phyloP scores from a whole-genome alignment of 108 stramenopile species.

The Aurantiochytrium sp. region DNA sequence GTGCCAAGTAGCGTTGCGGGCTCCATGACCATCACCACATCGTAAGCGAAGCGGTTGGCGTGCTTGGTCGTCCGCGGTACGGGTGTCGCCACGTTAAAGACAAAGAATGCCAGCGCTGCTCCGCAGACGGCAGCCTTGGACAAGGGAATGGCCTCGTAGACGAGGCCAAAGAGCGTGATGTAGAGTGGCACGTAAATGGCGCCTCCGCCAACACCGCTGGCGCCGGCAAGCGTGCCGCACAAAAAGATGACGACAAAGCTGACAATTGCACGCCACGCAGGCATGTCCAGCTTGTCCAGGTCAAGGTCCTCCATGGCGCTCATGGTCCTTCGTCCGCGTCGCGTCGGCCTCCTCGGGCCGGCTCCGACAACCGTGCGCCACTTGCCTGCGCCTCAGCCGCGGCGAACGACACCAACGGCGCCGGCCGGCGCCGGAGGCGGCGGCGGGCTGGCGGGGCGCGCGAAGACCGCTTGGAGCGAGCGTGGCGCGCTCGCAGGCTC shows the following conservation, averaged over 20 bases:
- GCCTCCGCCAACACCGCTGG: not conserved
- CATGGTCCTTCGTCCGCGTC: too few species aligned
- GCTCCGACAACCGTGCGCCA: too few species aligned
- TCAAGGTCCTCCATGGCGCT: not conserved
- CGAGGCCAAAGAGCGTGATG: not conserved
- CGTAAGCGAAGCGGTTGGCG: slow-evolving; percentile 5
- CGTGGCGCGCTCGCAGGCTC: too few species aligned
- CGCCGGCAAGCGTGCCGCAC: not conserved
- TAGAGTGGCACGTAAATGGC: not conserved
- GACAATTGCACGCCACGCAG: not conserved
- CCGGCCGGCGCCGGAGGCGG: too few species aligned
- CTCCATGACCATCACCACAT: slow-evolving; percentile 15
- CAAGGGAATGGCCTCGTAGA: not conserved
- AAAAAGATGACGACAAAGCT: not conserved
- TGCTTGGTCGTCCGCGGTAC: slow-evolving; percentile 4
- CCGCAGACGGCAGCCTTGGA: slow-evolving; percentile 11
- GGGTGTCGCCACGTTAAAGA: not conserved
- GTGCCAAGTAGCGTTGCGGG: slow-evolving; percentile 7
- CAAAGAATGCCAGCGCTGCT: not conserved
- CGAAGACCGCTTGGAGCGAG: too few species aligned
- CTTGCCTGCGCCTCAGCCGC: too few species aligned
- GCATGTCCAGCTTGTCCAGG: not conserved
- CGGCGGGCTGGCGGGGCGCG: too few species aligned
- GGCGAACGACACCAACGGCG: too few species aligned
- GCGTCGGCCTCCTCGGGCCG: too few species aligned